phyloP scores from a whole-genome alignment of 441 rosid genomes.

The Hura crepitans region DNA sequence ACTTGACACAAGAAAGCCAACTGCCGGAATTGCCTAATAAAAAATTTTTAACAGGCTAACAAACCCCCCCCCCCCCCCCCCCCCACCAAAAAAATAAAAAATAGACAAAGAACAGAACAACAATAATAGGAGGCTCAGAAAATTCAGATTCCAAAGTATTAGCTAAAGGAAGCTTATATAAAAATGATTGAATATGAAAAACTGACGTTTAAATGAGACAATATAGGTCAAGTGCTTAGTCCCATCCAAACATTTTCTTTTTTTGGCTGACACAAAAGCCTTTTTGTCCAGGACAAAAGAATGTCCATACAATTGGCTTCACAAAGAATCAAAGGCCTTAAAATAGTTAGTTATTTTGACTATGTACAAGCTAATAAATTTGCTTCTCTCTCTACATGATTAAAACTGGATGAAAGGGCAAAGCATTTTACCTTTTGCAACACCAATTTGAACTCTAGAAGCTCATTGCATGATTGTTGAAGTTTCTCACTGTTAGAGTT shows the following conservation, averaged over 20 bases:
- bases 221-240: neutral
- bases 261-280: neutral
- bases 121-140: neutral
- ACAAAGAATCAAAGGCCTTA: too few relatives aligned
- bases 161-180: neutral
- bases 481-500: constrained; percentile 94
- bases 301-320: too few relatives aligned
- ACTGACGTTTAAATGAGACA: neutral
- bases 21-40: constrained; percentile 49
- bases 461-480: constrained; percentile 83
- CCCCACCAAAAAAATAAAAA: neutral
- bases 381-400: neutral
- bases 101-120: neutral
- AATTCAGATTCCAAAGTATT: constrained; percentile 2
- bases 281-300: too few relatives aligned
- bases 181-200: neutral
- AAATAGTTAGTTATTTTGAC: too few relatives aligned
- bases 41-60: neutral
- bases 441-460: constrained; percentile 91
- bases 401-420: constrained; percentile 10
- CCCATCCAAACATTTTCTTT: neutral
- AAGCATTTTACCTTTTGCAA: constrained; percentile 68
- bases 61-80: too few relatives aligned
- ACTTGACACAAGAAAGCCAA: constrained; percentile 75
- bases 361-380: too few relatives aligned